Evolutionary conservation across 345 rosid genomes (phyloP).

Genomic region (Citrus australasica): DNA sequence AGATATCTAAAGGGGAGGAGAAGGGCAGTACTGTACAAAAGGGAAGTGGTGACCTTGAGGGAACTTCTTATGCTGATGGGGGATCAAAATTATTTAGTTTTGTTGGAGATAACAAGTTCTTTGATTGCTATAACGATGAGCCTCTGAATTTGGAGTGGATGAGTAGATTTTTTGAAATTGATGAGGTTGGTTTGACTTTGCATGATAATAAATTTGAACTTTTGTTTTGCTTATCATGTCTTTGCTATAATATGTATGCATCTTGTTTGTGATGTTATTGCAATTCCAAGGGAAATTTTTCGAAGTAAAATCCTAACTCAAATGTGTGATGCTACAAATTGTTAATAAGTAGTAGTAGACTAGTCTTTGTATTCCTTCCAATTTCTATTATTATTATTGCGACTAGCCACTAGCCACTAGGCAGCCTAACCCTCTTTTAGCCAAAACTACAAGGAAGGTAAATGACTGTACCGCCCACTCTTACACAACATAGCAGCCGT

Average conservation of each 20-base stretch:
- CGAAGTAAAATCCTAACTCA: neutral
- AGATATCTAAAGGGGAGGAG: neutral
- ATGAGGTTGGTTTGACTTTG: conserved; percentile 26
- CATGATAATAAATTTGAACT: neutral
- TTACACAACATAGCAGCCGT: no score
- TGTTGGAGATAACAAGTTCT: conserved; percentile 12
- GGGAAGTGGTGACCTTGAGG: conserved; percentile 3
- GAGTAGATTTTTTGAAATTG: conserved; percentile 34
- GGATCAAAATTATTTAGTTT: conserved; percentile 7
- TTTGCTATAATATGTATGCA: neutral
- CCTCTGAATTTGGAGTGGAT: conserved; percentile 46
- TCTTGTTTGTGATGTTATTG: neutral
- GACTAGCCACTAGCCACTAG: no score
- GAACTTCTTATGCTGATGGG: neutral
- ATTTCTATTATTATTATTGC: no score
- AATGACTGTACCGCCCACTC: no score
- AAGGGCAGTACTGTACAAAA: neutral
- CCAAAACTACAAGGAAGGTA: no score
- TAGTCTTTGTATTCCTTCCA: neutral
- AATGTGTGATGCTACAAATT: neutral
- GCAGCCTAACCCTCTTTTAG: no score
- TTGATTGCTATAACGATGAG: conserved; percentile 21
- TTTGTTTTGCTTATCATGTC: neutral
- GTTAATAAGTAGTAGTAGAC: neutral
- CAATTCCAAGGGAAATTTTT: neutral